Evolutionary conservation across 2,329 filamentous ascomycete genomes (phyloP), one percentile per base, ranked within the genome.

Genomic region (Ceratocystis cubensis): DNA sequence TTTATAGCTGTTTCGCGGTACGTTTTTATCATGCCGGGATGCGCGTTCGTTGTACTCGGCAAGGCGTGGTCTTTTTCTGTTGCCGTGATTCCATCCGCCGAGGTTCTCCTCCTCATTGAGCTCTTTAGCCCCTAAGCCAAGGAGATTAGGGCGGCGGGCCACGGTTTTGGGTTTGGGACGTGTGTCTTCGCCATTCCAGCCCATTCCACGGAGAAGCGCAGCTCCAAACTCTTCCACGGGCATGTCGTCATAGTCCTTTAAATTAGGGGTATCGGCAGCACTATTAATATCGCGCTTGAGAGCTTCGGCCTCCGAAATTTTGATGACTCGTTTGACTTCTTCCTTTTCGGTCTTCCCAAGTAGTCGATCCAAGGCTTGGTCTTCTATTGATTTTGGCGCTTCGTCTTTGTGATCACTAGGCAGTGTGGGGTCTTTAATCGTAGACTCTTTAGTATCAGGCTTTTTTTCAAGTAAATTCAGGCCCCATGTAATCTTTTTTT

Each of bases 221-320:
- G 91, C 88, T 6, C 94, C 94, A 70, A 97, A 99, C 71, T 96
- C 91, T 71, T 96, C 93, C 17, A 97, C 91, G 0, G 94, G 93
- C 69, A 96, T 88, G 13, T 88, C 86, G 67, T 88, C 87, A 76
- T 97, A 97, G 72, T 94, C 90, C 44, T 89, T 88, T 20, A 96
- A 78, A 0, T 86, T 89, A 3, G 91, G 87, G 37, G 84, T 81
- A 25, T 91, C 88, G 0, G 91, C 91, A 0, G 91, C 87, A 30
- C 82, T 78, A 13, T 82, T 80, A 37, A 92, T 82, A 73, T 93
- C 89, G 30, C 83, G 81, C 41, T 80, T 79, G 72, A 91, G 92
- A 2, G 85, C 85, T 68, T 88, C 86, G 69, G 82, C 79, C 70
- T 89, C 87, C n/a, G 80, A 81, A 15, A 80, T 72, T 3, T 73